Percentiles rank a stretch among this genome's conserved stretches.
Conservation (phyloP, 2,329 filamentous ascomycete genomes). For the Penicillium concentricum region DNA sequence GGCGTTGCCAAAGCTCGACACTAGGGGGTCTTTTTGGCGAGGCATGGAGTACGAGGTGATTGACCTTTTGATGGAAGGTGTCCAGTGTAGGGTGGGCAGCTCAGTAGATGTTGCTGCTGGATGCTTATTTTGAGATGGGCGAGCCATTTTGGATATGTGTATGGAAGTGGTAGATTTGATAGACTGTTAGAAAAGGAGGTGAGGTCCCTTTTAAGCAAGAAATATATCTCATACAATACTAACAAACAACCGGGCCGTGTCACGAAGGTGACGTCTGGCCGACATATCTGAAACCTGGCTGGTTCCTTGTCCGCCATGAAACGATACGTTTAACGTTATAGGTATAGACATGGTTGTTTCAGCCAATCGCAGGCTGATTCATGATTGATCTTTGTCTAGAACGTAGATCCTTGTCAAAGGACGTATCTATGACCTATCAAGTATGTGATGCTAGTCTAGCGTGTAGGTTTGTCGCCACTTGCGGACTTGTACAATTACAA, state of each 20-base stretch:
- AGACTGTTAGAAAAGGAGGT: not conserved
- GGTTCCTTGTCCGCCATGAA: not conserved
- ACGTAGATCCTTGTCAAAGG: not conserved
- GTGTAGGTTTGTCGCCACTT: not conserved
- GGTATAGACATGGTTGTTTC: not conserved
- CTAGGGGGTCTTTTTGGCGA: not conserved
- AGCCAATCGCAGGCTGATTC: not conserved
- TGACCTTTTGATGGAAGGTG: not conserved
- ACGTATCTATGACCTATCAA: not conserved
- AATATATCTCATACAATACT: not conserved
- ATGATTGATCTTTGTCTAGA: not conserved
- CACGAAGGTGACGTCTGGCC: not conserved
- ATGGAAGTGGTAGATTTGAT: not conserved
- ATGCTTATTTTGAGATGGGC: not conserved
- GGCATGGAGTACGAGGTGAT: not conserved
- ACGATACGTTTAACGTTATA: not conserved
- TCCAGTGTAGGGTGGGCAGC: not conserved
- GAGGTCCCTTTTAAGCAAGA: not conserved
- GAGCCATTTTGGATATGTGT: not conserved
- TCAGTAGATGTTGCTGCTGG: not conserved
- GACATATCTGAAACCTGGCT: conserved; percentile 3
- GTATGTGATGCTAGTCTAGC: not conserved
- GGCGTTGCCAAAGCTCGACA: not conserved
- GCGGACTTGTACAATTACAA: not conserved
- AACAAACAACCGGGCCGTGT: not conserved